These are phyloP conservation scores for Rhynchospora breviuscula DNA, from an alignment of 176 grass and related monocot genomes.

Conservation along the genomic window DNA sequence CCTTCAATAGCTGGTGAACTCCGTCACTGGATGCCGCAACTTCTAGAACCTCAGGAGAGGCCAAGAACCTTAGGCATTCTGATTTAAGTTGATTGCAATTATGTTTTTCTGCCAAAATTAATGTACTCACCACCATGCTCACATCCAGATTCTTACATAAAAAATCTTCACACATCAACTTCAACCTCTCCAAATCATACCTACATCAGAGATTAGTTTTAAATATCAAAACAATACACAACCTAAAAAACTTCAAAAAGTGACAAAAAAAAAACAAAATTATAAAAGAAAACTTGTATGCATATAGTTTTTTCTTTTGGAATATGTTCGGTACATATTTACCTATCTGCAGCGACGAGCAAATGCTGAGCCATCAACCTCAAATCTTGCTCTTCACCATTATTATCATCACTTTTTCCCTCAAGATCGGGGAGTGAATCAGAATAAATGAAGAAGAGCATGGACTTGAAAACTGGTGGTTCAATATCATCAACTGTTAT, in stretches of 20 bases:
- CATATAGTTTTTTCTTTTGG: too few relatives aligned
- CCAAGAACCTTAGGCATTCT: neutral
- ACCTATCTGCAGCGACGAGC: neutral
- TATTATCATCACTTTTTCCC: neutral
- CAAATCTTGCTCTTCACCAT: neutral
- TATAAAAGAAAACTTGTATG: too few relatives aligned
- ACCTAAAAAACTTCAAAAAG: too few relatives aligned
- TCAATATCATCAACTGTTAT: neutral
- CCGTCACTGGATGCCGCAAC: neutral
- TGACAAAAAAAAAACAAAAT: too few relatives aligned
- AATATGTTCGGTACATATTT: too few relatives aligned
- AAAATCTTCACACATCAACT: too few relatives aligned
- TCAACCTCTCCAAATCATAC: too few relatives aligned
- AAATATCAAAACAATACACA: too few relatives aligned
- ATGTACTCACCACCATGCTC: too few relatives aligned
- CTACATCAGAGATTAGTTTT: too few relatives aligned
- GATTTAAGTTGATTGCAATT: neutral
- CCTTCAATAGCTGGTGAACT: neutral
- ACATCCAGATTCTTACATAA: too few relatives aligned
- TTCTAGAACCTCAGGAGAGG: neutral
- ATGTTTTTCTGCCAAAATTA: neutral
- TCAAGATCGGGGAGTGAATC: neutral
- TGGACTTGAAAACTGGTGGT: neutral
- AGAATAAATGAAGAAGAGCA: neutral
- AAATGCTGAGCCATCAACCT: neutral